These are phyloP conservation scores for Zymoseptoria passerinii DNA, from an alignment of 2,329 filamentous ascomycete species.

Conservation along the genomic window DNA sequence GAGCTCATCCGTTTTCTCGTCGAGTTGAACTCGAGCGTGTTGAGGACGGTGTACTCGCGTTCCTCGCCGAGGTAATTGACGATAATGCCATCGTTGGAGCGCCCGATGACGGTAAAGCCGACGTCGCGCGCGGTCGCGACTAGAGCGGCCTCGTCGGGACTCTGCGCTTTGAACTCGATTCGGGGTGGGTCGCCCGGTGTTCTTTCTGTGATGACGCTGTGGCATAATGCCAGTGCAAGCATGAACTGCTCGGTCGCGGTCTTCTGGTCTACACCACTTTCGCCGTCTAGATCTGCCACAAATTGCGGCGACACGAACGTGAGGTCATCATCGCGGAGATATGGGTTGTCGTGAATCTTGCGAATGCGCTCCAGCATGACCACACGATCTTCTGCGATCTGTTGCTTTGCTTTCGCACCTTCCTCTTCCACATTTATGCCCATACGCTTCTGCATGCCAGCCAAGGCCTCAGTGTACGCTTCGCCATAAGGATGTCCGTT, in stretches of 20 bases:
- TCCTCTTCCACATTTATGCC: conserved; percentile 82
- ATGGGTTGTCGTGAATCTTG: conserved; percentile 77
- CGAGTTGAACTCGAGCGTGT: conserved; percentile 96
- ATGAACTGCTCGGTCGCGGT: conserved; percentile 81
- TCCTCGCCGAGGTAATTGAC: conserved; percentile 84
- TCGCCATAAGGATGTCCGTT: conserved; percentile 96
- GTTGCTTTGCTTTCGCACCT: conserved; percentile 58
- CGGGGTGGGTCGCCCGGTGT: conserved; percentile 81
- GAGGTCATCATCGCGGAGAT: conserved; percentile 77
- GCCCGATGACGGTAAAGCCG: conserved; percentile 85
- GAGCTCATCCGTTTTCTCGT: conserved; percentile 96
- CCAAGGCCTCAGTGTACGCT: conserved; percentile 93
- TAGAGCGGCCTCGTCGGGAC: conserved; percentile 88
- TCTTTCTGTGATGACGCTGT: conserved; percentile 88
- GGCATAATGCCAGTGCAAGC: conserved; percentile 89
- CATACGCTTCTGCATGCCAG: conserved; percentile 87
- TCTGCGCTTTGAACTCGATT: conserved; percentile 95
- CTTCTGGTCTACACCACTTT: conserved; percentile 67
- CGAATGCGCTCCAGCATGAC: conserved; percentile 66
- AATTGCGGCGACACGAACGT: conserved; percentile 92
- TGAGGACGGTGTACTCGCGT: conserved; percentile 75
- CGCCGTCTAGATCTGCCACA: conserved; percentile 70
- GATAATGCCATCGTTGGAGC: conserved; percentile 69
- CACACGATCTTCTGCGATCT: conserved; percentile 70
- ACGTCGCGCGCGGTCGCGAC: conserved; percentile 91